These are phyloP conservation scores for Aegilops speltoides DNA, from an alignment of 176 grass and related monocot species.

Conservation along the genomic window DNA sequence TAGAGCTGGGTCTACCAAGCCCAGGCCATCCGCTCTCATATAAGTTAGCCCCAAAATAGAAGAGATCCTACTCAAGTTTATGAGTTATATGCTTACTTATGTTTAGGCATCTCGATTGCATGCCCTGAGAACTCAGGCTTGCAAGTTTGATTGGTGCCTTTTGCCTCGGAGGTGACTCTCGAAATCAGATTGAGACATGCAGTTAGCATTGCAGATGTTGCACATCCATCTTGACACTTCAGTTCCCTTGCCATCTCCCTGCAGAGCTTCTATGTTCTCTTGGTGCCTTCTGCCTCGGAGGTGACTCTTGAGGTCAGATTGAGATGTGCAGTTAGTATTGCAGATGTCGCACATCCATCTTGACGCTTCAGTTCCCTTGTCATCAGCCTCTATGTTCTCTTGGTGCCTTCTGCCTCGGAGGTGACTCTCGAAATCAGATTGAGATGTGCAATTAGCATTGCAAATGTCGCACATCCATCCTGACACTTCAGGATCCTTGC, in stretches of 20 bases:
- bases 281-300: conserved; percentile 15
- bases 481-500: neutral
- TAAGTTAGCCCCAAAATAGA: conserved; percentile 11
- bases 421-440: neutral
- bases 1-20: neutral
- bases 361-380: neutral
- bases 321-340: conserved; percentile 5
- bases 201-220: neutral
- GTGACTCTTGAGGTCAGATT: conserved; percentile 14
- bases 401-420: neutral
- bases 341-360: conserved; percentile 22
- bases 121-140: neutral
- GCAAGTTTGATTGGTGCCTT: neutral
- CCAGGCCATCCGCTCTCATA: neutral
- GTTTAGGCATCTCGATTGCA: neutral
- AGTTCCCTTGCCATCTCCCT: neutral
- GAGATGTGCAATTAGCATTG: conserved; percentile 8
- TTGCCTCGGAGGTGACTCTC: neutral
- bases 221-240: neutral
- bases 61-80: neutral
- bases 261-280: neutral
- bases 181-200: neutral
- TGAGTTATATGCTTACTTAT: neutral
- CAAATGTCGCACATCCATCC: conserved; percentile 6
- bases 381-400: neutral